Base-by-base conservation (phyloP, 352 stramenopile genomes). In the Phytophthora vignae region DNA sequence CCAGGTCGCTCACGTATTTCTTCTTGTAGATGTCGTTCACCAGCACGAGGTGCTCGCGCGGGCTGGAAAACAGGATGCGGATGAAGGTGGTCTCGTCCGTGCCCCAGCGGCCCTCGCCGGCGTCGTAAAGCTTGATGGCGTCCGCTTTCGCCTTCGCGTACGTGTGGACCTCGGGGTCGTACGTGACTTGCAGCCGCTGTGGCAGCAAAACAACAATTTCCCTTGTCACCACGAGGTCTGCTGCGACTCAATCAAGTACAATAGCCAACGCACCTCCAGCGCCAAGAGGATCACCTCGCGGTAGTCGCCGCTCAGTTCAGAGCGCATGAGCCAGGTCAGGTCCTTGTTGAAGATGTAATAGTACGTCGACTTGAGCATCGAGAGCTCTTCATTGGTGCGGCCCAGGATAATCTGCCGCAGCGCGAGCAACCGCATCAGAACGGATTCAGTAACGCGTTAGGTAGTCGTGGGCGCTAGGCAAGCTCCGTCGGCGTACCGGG, bases 291-390 rank as follows among this genome's bases (percentile, higher is more conserved):
- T 84, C 49, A 92, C 75, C 59, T 87, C 88, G 64, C 79, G 83
- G 67, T 90, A 89, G 75, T 95, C 85, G 21, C 87, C 87, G 44
- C 78, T 83, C 9, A 92, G 74, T 62, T 92, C 84, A 19, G 81
- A 84, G 52, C 80, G 70, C 79, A 93, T 85, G 25, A 88, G 71
- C 64, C 85, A 85, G 17, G 75, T 80, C 60, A 93, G 72, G 58
- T 95, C 87, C 64, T 90, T 76, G 60, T 90, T 88, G 71, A 88
- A 92, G 70, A 88, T 87, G 58, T 91, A 83, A 61, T 87, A 91
- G 72, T 90, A 93, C 55, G 84, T 90, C 60, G 79, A 82, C 72
- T 90, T 90, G 52, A 95, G 77, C 75, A 93, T 83, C 31, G 79
- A 78, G 36, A 95, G 69, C 69, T 95, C 88, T 31, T 91, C 79